phyloP scores from a whole-genome alignment of 345 rosid species.

The Abelmoschus esculentus region DNA sequence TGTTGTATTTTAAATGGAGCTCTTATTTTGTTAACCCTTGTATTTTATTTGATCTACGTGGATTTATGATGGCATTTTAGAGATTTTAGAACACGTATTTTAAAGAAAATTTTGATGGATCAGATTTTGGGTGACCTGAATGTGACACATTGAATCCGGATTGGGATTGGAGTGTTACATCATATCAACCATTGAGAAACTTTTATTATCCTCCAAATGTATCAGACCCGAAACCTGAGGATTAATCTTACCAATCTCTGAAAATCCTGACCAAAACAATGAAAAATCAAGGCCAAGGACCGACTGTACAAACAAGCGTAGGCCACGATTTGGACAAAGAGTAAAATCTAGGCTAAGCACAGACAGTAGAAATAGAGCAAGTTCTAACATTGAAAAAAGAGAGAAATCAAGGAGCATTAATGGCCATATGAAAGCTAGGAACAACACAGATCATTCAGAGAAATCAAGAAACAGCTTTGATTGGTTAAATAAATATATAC shows the following conservation, averaged over 20 bases:
- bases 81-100: no score
- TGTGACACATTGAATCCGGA: no score
- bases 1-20: no score
- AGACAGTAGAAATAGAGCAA: conserved; percentile 33
- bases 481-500: no score
- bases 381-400: conserved; percentile 36
- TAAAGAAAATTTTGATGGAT: no score
- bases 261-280: conserved; percentile 6
- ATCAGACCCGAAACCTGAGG: conserved; percentile 17
- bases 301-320: conserved; percentile 31
- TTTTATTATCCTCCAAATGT: conserved; percentile 26
- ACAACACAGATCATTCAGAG: no score
- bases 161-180: no score
- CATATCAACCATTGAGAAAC: conserved; percentile 58
- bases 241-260: conserved; percentile 17
- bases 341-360: conserved; percentile 56
- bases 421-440: conserved; percentile 34
- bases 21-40: no score
- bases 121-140: no score
- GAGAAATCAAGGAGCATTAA: conserved; percentile 50
- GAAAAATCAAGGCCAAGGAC: conserved; percentile 30
- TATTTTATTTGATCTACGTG: no score
- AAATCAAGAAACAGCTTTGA: no score
- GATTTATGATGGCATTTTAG: no score
- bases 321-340: conserved; percentile 33